Base-by-base conservation (phyloP, 2,329 filamentous ascomycete species). In the Colletotrichum viniferum region DNA sequence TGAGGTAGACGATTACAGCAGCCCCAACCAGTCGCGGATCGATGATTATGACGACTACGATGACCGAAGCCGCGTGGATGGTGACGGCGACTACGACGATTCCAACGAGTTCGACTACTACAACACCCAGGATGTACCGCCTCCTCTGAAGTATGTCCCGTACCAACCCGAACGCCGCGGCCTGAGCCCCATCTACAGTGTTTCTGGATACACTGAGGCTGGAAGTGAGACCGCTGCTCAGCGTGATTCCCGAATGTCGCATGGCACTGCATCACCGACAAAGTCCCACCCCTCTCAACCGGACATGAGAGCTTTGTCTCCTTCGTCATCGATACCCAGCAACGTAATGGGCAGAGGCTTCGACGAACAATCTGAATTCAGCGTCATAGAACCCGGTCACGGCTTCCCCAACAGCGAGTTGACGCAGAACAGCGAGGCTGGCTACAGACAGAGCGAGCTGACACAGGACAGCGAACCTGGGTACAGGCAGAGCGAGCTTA, bases 181-280 rank as follows among this genome's bases (percentile, higher is more conserved):
- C 13, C 85, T 97, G 64, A 98, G 96, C 81, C 96, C 96, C 1
- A 96, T 98, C 75, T 96, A 97, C 79, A 98, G 96, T 80, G 95
- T 98, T 18, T 96, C 95, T 13, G 97, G 96, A 77, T 96, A 96
- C 80, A 93, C 92, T 5, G 92, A 96, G 79, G 91, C 92, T 62
- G 92, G 92, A 69, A 92, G 88, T 79, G 90, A 92, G 76, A 85
- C 86, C 32, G 88, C 88, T 38, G 85, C 85, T 34, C 90, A 90
- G 79, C 90, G 90, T 64, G 89, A 93, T 74, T 91, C 92, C 2
- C 85, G 88, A 73, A 85, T 90, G 36, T 89, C 89, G 60, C 88
- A 87, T 16, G 83, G 82, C 18, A 83, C 84, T 4, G 86, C 86
- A 24, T 94, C 94, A 1, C 87, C 91, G 2, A 90, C 89, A 34